phyloP scores from a whole-genome alignment of 1,284 basidiomycete species.

The Apiotrichum siamense region DNA sequence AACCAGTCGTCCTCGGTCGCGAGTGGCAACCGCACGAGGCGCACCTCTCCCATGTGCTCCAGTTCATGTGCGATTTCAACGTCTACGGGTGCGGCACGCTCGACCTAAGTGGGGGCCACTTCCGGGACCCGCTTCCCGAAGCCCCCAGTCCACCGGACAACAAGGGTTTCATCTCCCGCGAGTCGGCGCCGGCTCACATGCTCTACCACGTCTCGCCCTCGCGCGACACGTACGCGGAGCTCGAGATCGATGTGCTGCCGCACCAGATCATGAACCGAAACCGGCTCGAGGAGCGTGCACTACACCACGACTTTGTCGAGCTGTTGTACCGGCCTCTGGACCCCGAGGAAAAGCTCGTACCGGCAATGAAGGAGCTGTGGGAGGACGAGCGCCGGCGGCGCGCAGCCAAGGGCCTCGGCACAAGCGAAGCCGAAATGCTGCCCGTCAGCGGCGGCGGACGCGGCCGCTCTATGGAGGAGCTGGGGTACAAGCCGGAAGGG shows the following conservation, averaged over 20 bases:
- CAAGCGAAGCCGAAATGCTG: slow-evolving; percentile 38
- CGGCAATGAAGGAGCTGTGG: slow-evolving; percentile 88
- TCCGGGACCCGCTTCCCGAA: slow-evolving; percentile 51
- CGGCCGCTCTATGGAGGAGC: slow-evolving; percentile 33
- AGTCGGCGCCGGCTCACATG: slow-evolving; percentile 33
- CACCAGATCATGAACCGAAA: slow-evolving; percentile 81
- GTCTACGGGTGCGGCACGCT: slow-evolving; percentile 91
- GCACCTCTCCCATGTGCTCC: slow-evolving; percentile 80
- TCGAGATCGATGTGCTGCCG: slow-evolving; percentile 79
- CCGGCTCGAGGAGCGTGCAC: slow-evolving; percentile 58
- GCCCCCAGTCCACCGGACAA: neutral
- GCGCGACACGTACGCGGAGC: slow-evolving; percentile 61
- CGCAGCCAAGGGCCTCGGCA: slow-evolving; percentile 52
- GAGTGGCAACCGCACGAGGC: slow-evolving; percentile 78
- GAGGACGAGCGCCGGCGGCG: slow-evolving; percentile 80
- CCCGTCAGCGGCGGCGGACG: slow-evolving; percentile 42
- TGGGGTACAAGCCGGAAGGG: slow-evolving; percentile 35
- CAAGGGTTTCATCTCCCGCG: slow-evolving; percentile 16
- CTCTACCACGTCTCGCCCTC: slow-evolving; percentile 52
- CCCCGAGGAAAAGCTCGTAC: slow-evolving; percentile 70
- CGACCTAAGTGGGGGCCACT: slow-evolving; percentile 54
- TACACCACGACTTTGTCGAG: slow-evolving; percentile 68
- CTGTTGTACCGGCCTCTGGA: slow-evolving; percentile 52
- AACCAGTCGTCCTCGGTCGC: slow-evolving; percentile 71
- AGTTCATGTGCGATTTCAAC: slow-evolving; percentile 94